Conservation (phyloP, 805 yeast species). For the Teunomyces lycoperdinae region DNA sequence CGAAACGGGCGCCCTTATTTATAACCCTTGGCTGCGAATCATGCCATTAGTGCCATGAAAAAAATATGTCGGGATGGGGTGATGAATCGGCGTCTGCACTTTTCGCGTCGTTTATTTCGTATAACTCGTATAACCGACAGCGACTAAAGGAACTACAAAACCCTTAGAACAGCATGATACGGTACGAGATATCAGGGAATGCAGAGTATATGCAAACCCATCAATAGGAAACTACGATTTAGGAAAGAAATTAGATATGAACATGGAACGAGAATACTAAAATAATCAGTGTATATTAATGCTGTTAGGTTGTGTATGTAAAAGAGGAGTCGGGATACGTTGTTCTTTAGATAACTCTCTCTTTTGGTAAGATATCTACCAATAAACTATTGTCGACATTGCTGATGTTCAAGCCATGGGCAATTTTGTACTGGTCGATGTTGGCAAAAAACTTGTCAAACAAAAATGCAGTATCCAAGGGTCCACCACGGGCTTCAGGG, state of each 20-base stretch:
- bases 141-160: too few species aligned
- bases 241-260: too few species aligned
- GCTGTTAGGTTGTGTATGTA: not conserved
- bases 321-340: not conserved
- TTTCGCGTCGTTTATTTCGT: slow-evolving; percentile 3
- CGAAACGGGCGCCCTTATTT: not conserved
- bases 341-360: slow-evolving; percentile 48
- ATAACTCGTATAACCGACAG: not conserved
- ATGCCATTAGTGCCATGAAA: not conserved
- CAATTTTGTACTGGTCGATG: slow-evolving; percentile 51
- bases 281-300: not conserved
- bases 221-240: too few species aligned
- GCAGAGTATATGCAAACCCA: too few species aligned
- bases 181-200: too few species aligned
- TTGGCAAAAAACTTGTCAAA: slow-evolving; percentile 85
- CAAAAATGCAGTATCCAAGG: slow-evolving; percentile 85
- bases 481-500: slow-evolving; percentile 99
- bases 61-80: slow-evolving; percentile 3
- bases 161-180: too few species aligned
- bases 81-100: slow-evolving; percentile 1
- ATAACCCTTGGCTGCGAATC: slow-evolving; percentile 4
- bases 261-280: not conserved
- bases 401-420: slow-evolving; percentile 40
- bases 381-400: slow-evolving; percentile 48
- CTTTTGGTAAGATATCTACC: slow-evolving; percentile 63